These are phyloP conservation scores for Globisporangium heterothallicum DNA, from an alignment of 352 stramenopile species.

Conservation along the genomic window DNA sequence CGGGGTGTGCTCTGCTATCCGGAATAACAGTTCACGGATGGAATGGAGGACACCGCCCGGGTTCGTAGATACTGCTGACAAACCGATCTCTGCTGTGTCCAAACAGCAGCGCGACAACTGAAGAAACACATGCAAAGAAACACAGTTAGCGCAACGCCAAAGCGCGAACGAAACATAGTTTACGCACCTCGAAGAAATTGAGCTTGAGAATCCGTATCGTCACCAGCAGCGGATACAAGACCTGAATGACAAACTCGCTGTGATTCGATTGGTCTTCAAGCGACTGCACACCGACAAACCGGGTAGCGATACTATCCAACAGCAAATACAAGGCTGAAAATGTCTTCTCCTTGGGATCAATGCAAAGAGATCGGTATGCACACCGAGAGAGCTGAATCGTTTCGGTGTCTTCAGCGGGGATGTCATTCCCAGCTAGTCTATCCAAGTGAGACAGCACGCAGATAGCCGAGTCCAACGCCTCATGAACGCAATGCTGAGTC, in stretches of 20 bases:
- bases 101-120: conserved; percentile 72
- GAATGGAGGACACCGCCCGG: conserved; percentile 38
- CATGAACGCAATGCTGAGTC: conserved; percentile 39
- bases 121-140: conserved; percentile 1
- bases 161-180: neutral
- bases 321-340: conserved; percentile 59
- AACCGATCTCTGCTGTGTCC: conserved; percentile 47
- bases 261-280: conserved; percentile 4
- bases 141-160: too few relatives aligned
- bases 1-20: conserved; percentile 51
- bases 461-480: conserved; percentile 55
- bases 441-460: conserved; percentile 79
- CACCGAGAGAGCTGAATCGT: conserved; percentile 78
- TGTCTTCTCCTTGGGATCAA: conserved; percentile 70
- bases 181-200: conserved; percentile 84
- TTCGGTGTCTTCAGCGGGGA: conserved; percentile 66
- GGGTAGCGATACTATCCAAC: conserved; percentile 30
- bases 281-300: conserved; percentile 21
- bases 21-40: conserved; percentile 67
- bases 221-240: conserved; percentile 72
- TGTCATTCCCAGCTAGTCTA: conserved; percentile 66
- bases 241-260: conserved; percentile 25
- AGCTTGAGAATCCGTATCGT: conserved; percentile 73
- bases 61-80: conserved; percentile 28
- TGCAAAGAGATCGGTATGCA: conserved; percentile 68